Evolutionary conservation across 768 basidiomycete genomes (phyloP).

Genomic region (Suillus lakei): DNA sequence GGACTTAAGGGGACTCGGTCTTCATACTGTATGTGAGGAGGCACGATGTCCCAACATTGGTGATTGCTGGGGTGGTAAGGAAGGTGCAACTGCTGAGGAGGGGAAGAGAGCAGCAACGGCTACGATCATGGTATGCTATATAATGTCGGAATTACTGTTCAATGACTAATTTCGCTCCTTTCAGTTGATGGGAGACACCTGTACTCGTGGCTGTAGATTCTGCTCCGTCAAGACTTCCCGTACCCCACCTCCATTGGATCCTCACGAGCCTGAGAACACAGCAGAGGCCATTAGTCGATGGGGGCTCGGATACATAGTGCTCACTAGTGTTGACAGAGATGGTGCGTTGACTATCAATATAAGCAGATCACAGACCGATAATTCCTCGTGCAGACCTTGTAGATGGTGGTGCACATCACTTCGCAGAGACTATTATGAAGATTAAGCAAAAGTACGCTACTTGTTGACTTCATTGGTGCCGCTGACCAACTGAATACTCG

Average conservation of each 20-base stretch:
- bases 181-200: conserved; percentile 98
- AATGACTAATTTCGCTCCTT: conserved; percentile 13
- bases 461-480: not conserved
- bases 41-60: conserved; percentile 99
- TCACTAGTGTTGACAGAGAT: conserved; percentile 96
- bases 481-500: conserved; percentile 4
- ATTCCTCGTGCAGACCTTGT: conserved; percentile 66
- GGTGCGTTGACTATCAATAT: conserved; percentile 53
- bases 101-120: conserved; percentile 89
- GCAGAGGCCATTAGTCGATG: conserved; percentile 98
- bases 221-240: conserved; percentile 96
- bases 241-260: conserved; percentile 87
- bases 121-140: conserved; percentile 87
- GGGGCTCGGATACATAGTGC: conserved; percentile 97
- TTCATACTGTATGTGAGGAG: conserved; percentile 99
- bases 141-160: not conserved
- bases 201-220: conserved; percentile 96
- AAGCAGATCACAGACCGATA: not conserved
- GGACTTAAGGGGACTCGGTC: conserved; percentile 86
- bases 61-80: conserved; percentile 97
- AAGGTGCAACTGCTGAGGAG: conserved; percentile 65
- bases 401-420: conserved; percentile 93
- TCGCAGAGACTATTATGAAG: conserved; percentile 92
- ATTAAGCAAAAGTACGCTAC: conserved; percentile 88
- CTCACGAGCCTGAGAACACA: conserved; percentile 97